Evolutionary conservation across 129 eudicot species (phyloP).

Genomic region (Logfia minima): DNA sequence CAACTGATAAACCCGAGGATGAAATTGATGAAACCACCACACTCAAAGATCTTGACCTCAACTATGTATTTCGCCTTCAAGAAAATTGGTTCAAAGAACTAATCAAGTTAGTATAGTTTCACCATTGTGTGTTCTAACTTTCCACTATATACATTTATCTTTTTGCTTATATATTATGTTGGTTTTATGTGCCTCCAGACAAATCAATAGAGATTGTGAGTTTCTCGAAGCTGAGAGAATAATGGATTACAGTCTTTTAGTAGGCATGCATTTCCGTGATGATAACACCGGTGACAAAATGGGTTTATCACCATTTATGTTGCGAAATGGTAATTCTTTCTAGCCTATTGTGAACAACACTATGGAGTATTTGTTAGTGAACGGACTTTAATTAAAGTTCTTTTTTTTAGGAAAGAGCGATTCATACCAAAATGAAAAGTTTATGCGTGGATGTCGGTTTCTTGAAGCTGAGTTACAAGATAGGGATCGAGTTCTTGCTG

Average conservation of each 20-base stretch:
- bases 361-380: not conserved
- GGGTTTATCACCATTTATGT: conserved; percentile 83
- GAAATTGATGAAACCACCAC: conserved; percentile 98
- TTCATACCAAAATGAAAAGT: conserved; percentile 87
- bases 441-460: conserved; percentile 91
- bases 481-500: conserved; percentile 84
- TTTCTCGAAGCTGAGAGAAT: conserved; percentile 90
- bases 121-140: not conserved
- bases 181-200: conserved; percentile 40
- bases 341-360: not conserved
- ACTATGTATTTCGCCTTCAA: conserved; percentile 81
- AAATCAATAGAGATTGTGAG: conserved; percentile 88
- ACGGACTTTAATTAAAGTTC: not conserved
- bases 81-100: conserved; percentile 75
- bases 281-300: conserved; percentile 81
- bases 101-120: conserved; percentile 60
- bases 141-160: not conserved
- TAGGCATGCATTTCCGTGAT: conserved; percentile 95
- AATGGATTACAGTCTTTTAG: conserved; percentile 98
- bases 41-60: conserved; percentile 94
- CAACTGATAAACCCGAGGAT: conserved; percentile 76
- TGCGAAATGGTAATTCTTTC: conserved; percentile 65
- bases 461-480: conserved; percentile 98
- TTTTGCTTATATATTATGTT: conserved; percentile 19
- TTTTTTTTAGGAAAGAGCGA: conserved; percentile 67